phyloP scores from a whole-genome alignment of 441 rosid genomes.

The Aleurites moluccanus region DNA sequence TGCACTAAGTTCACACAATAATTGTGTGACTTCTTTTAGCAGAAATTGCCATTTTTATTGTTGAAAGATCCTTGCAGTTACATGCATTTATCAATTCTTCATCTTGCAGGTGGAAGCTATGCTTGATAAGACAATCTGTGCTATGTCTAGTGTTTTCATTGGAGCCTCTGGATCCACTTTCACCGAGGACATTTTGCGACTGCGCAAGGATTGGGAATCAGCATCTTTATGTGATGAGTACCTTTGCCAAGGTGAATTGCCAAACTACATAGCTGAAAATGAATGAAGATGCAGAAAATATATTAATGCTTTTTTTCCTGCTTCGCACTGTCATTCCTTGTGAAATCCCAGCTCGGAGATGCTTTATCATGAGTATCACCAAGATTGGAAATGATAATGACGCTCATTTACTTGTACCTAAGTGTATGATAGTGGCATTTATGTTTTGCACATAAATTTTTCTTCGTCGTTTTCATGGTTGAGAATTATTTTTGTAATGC shows the following conservation, averaged over 20 bases:
- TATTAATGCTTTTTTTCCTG: neutral
- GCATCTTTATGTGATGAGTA: conserved; percentile 83
- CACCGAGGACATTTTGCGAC: conserved; percentile 82
- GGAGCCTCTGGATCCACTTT: conserved; percentile 91
- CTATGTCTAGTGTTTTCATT: conserved; percentile 78
- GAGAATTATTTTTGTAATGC: conserved; percentile 5
- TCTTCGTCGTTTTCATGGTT: neutral
- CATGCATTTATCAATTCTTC: neutral
- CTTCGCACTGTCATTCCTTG: neutral
- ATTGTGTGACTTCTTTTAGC: too few relatives aligned
- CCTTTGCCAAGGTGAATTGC: conserved; percentile 83
- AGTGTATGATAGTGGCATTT: conserved; percentile 19
- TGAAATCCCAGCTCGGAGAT: neutral
- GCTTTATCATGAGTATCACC: conserved; percentile 6
- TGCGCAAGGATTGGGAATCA: conserved; percentile 81
- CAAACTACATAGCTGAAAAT: conserved; percentile 72
- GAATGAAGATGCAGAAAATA: conserved; percentile 41
- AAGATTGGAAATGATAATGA: neutral
- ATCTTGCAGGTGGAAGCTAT: conserved; percentile 84
- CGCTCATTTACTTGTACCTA: conserved; percentile 3
- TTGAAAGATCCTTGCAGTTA: neutral
- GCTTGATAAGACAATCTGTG: conserved; percentile 89
- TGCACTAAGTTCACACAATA: too few relatives aligned
- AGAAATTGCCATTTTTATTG: neutral
- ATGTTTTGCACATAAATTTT: conserved; percentile 22